A percentile compares a stretch with the other conserved stretches of the same genome.
Conservation (phyloP, 2,329 filamentous ascomycete species). For the Exophiala calicioides region DNA sequence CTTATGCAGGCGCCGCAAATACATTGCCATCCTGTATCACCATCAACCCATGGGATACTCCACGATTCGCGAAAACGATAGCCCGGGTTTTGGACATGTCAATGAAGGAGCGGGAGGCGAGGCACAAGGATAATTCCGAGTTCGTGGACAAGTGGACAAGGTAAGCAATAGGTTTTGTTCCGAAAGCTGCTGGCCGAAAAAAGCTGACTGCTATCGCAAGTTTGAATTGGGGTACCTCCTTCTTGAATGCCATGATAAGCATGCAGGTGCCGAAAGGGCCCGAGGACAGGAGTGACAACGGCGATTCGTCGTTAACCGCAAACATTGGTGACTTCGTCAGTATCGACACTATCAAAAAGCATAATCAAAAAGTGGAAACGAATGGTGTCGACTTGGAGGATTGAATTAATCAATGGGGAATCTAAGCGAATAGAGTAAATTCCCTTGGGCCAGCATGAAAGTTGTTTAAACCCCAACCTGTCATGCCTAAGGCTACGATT, state of each 20-base stretch:
- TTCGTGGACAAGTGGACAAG: constrained; percentile 24
- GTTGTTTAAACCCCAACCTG: too few relatives aligned
- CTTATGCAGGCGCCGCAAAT: constrained; percentile 92
- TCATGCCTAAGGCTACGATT: too few relatives aligned
- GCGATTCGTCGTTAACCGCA: too few relatives aligned
- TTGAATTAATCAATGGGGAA: too few relatives aligned
- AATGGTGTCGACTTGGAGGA: too few relatives aligned
- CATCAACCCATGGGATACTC: constrained; percentile 94
- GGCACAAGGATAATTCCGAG: constrained; percentile 11
- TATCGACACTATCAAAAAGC: too few relatives aligned
- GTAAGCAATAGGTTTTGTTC: constrained; percentile 4
- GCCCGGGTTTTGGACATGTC: constrained; percentile 82
- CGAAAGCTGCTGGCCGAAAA: background rate
- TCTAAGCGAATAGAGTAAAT: too few relatives aligned
- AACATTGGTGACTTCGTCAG: too few relatives aligned
- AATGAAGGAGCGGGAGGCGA: constrained; percentile 11
- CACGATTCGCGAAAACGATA: constrained; percentile 84
- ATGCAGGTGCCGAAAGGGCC: constrained; percentile 12
- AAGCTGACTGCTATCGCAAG: background rate
- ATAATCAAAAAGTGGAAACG: too few relatives aligned
- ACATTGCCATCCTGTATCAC: constrained; percentile 84
- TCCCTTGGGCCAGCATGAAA: too few relatives aligned
- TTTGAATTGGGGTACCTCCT: constrained; percentile 20
- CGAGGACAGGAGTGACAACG: too few relatives aligned
- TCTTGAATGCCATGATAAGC: constrained; percentile 18